These are phyloP conservation scores for Penicillium sp. DNA, from an alignment of 2,329 filamentous ascomycete species.

Conservation along the genomic window DNA sequence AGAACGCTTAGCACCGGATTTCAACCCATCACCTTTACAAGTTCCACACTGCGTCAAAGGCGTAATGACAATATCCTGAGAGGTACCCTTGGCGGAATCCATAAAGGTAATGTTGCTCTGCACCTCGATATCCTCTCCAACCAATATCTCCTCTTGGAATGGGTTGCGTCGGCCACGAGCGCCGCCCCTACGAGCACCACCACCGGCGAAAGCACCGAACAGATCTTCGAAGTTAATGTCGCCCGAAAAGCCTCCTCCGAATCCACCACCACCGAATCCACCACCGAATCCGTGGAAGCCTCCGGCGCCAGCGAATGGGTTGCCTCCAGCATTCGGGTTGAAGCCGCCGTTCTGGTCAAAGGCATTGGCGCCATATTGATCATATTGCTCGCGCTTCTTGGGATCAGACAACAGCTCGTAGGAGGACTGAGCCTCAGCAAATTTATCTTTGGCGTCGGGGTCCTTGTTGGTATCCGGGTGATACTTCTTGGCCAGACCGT, in stretches of 20 bases:
- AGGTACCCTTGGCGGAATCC: slow-evolving; percentile 90
- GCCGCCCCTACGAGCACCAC: slow-evolving; percentile 55
- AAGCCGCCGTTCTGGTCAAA: slow-evolving; percentile 71
- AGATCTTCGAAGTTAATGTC: slow-evolving; percentile 97
- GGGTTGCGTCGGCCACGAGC: slow-evolving; percentile 60
- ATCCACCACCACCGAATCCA: slow-evolving; percentile 50
- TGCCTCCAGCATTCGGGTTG: slow-evolving; percentile 65
- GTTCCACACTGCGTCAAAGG: slow-evolving; percentile 79
- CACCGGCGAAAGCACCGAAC: slow-evolving; percentile 79
- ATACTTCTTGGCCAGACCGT: slow-evolving; percentile 94
- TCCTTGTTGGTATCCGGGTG: slow-evolving; percentile 99
- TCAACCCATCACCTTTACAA: slow-evolving; percentile 81
- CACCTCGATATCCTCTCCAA: slow-evolving; percentile 96
- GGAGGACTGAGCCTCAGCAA: slow-evolving; percentile 86
- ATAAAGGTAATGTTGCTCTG: slow-evolving; percentile 91
- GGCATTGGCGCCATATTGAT: slow-evolving; percentile 83
- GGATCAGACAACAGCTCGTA: slow-evolving; percentile 93
- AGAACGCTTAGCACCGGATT: slow-evolving; percentile 71
- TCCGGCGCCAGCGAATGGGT: slow-evolving; percentile 58
- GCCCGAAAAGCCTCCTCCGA: slow-evolving; percentile 66
- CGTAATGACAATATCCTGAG: slow-evolving; percentile 82
- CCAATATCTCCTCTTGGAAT: slow-evolving; percentile 76
- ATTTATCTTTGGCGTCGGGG: slow-evolving; percentile 86
- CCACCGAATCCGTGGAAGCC: slow-evolving; percentile 62
- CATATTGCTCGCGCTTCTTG: slow-evolving; percentile 88